Percentiles rank a stretch among this genome's conserved stretches.
Conservation (phyloP, 345 rosid genomes). For the Geranium brycei region DNA sequence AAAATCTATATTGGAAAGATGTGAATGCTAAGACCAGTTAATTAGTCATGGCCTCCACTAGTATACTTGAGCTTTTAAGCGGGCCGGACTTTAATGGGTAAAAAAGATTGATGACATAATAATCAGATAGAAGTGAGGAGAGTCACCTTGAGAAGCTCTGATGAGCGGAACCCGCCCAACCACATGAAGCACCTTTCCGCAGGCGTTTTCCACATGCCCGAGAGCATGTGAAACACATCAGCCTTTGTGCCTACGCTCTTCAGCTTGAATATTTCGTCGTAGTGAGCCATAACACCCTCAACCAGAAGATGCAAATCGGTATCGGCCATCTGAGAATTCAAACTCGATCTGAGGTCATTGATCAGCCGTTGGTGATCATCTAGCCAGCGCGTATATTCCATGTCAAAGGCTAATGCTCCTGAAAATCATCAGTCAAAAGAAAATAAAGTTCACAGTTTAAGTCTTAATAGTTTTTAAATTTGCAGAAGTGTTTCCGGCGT, state of each 20-base stretch:
- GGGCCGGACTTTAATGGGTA: no score
- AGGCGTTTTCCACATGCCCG: conserved; percentile 96
- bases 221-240: conserved; percentile 88
- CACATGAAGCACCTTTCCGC: conserved; percentile 94
- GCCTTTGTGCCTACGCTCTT: conserved; percentile 64
- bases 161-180: conserved; percentile 92
- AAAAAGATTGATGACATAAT: neutral
- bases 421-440: conserved; percentile 4
- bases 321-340: conserved; percentile 50
- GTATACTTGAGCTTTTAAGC: no score
- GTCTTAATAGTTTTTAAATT: no score
- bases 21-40: no score
- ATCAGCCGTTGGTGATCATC: conserved; percentile 78
- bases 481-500: no score
- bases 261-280: conserved; percentile 58
- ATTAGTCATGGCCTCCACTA: no score
- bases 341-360: conserved; percentile 56
- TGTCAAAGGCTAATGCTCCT: conserved; percentile 71
- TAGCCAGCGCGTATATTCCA: conserved; percentile 72
- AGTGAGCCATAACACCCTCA: conserved; percentile 68
- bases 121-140: neutral
- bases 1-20: no score
- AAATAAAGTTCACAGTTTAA: no score
- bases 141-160: conserved; percentile 76
- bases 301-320: conserved; percentile 56